Conservation (phyloP, 129 eudicot species). For the Dittrichia graveolens region DNA sequence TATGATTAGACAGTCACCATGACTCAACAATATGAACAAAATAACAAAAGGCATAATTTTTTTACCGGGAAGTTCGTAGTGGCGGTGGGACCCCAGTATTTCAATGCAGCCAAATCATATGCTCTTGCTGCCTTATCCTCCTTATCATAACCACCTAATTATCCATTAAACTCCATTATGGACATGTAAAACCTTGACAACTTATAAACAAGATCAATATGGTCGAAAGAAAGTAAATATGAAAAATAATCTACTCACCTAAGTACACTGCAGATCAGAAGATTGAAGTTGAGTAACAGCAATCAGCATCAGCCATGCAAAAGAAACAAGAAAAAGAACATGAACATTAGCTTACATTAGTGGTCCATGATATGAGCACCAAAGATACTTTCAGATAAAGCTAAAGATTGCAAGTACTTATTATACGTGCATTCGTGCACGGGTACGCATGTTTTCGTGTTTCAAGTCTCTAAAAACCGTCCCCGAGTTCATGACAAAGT, state of each 20-base stretch:
- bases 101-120: constrained; percentile 90
- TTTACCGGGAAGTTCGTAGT: constrained; percentile 95
- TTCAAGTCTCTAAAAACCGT: constrained; percentile 10
- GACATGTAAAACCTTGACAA: not conserved
- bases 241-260: constrained; percentile 48
- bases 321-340: constrained; percentile 12
- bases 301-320: constrained; percentile 29
- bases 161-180: not conserved
- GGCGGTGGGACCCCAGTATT: constrained; percentile 94
- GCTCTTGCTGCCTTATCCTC: constrained; percentile 97
- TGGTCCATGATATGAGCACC: constrained; percentile 35
- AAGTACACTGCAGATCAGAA: constrained; percentile 57
- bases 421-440: constrained; percentile 16
- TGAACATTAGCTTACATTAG: constrained; percentile 23
- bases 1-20: not conserved
- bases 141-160: constrained; percentile 88
- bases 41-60: not conserved
- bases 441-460: not conserved
- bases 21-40: not conserved
- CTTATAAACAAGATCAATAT: not conserved
- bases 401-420: constrained; percentile 32
- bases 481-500: not conserved
- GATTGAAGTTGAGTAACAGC: constrained; percentile 17
- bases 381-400: constrained; percentile 32
- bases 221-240: not conserved